Evolutionary conservation across 2,329 filamentous ascomycete species (phyloP).

Genomic region (Hymenoscyphus salicellus): DNA sequence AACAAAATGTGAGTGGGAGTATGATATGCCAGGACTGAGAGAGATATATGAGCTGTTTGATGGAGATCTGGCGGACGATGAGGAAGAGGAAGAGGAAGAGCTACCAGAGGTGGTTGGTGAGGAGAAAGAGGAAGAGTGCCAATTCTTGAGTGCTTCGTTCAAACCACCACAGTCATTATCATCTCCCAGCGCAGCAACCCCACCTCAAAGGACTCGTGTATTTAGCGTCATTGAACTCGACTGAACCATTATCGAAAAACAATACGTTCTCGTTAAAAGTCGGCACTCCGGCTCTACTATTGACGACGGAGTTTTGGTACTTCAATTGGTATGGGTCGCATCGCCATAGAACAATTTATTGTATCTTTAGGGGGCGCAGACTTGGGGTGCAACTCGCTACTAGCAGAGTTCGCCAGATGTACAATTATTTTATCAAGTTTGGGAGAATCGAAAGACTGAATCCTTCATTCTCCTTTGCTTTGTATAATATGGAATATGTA

Average conservation of each 20-base stretch:
- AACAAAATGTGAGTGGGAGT: slow-evolving; percentile 17
- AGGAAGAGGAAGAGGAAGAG: slow-evolving; percentile 2
- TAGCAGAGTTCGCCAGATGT: too few relatives aligned
- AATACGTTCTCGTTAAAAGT: neutral
- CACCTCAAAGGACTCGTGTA: slow-evolving; percentile 8
- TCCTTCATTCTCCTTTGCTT: too few relatives aligned
- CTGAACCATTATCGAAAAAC: neutral
- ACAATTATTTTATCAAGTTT: too few relatives aligned
- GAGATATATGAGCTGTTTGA: slow-evolving; percentile 16
- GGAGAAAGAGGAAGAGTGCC: neutral
- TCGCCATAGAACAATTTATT: too few relatives aligned
- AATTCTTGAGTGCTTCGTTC: slow-evolving; percentile 3
- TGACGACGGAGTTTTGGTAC: too few relatives aligned
- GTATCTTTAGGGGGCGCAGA: too few relatives aligned
- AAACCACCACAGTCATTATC: neutral
- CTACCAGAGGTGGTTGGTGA: neutral
- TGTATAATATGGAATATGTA: too few relatives aligned
- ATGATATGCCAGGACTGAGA: slow-evolving; percentile 11
- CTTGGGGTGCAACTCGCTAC: too few relatives aligned
- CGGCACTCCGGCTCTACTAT: too few relatives aligned
- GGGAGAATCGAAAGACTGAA: too few relatives aligned
- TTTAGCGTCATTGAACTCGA: slow-evolving; percentile 16
- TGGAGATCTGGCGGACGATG: slow-evolving; percentile 7
- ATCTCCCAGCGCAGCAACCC: neutral
- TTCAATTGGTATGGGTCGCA: too few relatives aligned